These are phyloP conservation scores for Aquilaria sinensis DNA, from an alignment of 345 rosid genomes.

Conservation along the genomic window DNA sequence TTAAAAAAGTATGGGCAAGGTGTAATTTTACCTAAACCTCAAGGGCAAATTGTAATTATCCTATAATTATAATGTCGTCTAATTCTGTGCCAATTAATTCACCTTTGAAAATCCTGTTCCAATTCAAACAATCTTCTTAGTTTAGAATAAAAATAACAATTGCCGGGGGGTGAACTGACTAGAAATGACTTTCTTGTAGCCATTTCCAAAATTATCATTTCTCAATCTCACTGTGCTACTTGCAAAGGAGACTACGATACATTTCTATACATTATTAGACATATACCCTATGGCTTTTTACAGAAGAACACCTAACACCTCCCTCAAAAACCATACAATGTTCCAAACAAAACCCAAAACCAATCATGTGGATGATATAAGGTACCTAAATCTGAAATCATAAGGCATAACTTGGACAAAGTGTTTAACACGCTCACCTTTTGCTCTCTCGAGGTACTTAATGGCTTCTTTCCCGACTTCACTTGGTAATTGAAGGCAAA, in stretches of 20 bases:
- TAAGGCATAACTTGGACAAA: slow-evolving; percentile 57
- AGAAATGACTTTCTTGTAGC: neutral
- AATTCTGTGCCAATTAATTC: too few species aligned
- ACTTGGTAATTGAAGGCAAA: slow-evolving; percentile 79
- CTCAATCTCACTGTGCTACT: neutral
- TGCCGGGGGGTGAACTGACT: too few species aligned
- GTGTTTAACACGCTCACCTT: slow-evolving; percentile 32
- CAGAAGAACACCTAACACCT: slow-evolving; percentile 16
- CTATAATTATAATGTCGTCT: too few species aligned
- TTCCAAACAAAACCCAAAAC: slow-evolving; percentile 6
- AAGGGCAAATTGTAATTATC: too few species aligned
- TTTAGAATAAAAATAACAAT: too few species aligned
- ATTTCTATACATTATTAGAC: slow-evolving; percentile 9
- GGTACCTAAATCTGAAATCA: slow-evolving; percentile 74
- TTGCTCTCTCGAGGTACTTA: slow-evolving; percentile 53
- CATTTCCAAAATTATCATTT: neutral
- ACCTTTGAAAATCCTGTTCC: too few species aligned
- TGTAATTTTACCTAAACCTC: too few species aligned
- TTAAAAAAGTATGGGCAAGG: too few species aligned
- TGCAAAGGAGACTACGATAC: slow-evolving; percentile 16
- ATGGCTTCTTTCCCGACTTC: slow-evolving; percentile 65
- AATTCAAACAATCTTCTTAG: too few species aligned
- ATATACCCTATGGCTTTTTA: slow-evolving; percentile 26
- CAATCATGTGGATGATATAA: slow-evolving; percentile 31
- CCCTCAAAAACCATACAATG: slow-evolving; percentile 14